phyloP scores from a whole-genome alignment of 345 rosid genomes.

The Populus ilicifolia region DNA sequence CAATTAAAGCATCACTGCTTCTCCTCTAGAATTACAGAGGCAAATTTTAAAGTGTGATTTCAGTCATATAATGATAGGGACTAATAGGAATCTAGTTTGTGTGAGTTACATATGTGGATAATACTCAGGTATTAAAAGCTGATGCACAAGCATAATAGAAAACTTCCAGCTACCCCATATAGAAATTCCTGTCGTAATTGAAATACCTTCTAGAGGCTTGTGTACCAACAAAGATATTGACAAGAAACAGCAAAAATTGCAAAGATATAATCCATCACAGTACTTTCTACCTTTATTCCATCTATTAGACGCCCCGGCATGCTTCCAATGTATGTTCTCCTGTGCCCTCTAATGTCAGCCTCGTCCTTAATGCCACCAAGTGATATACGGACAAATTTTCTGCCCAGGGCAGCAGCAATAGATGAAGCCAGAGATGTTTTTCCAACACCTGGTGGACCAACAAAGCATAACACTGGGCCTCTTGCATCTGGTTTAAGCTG shows the following conservation, averaged over 20 bases:
- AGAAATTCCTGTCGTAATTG: neutral
- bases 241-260: neutral
- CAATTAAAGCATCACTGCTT: neutral
- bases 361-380: conserved; percentile 99
- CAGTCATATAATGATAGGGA: neutral
- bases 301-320: conserved; percentile 99
- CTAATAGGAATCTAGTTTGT: neutral
- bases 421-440: conserved; percentile 98
- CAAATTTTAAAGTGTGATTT: neutral
- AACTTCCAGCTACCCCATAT: neutral
- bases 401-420: conserved; percentile 88
- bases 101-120: neutral
- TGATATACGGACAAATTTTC: conserved; percentile 89
- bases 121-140: neutral
- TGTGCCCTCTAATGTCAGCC: conserved; percentile 97
- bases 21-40: neutral
- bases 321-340: conserved; percentile 98
- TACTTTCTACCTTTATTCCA: conserved; percentile 68
- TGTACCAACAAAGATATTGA: neutral
- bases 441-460: conserved; percentile 99
- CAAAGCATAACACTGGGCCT: conserved; percentile 95
- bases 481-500: conserved; percentile 99
- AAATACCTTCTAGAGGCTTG: neutral
- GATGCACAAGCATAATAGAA: neutral
- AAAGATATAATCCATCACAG: neutral